Evolutionary conservation across 225 moss, liverwort and hornwort species (phyloP), one percentile per base, ranked within the genome.

Genomic region (Marchantia paleacea): DNA sequence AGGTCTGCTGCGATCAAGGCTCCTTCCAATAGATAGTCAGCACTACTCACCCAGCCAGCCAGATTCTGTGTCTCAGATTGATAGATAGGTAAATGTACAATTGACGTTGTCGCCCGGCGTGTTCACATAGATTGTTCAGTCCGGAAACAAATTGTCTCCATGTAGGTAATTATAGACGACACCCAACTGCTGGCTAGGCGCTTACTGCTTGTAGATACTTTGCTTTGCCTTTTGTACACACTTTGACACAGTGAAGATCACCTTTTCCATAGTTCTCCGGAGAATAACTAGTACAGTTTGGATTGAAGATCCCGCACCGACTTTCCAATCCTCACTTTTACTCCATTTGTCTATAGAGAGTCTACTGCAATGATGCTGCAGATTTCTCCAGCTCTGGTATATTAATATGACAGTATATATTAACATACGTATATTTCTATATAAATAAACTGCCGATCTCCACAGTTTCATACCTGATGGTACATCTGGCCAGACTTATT

Each of bases 401-500:
- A 66, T 22, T 29, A 60, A 20, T 20, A 8, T n/a, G 24, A 62
- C 15, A 22, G n/a, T 8, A n/a, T 58, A 58, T 58, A 58, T 58
- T 15, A 0, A 16, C 58, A 0, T 58, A 15, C 20, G 5, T 58
- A 58, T 58, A 0, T 20, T 12, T 24, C 22, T 62, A 62, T 7
- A 68, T 68, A 68, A 68, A 68, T 68, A 68, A 68, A 68, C 62
- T n/a, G 62, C 31, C 29, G 68, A 68, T 68, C 2, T 68, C 68
- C 68, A 68, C 68, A 65, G 65, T 24, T 65, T 65, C 65, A 25
- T 65, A 14, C 10, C 68, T 68, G 68, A 68, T 68, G 28, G 68
- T 11, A 20, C 15, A 25, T 68, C 30, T 58, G 20, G 25, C n/a
- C n/a, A 65, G n/a, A 0, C n/a, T 26, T 65, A 58, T 58, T 39